Evolutionary conservation across 768 basidiomycete species (phyloP).

Genomic region (Boletus huronensis): DNA sequence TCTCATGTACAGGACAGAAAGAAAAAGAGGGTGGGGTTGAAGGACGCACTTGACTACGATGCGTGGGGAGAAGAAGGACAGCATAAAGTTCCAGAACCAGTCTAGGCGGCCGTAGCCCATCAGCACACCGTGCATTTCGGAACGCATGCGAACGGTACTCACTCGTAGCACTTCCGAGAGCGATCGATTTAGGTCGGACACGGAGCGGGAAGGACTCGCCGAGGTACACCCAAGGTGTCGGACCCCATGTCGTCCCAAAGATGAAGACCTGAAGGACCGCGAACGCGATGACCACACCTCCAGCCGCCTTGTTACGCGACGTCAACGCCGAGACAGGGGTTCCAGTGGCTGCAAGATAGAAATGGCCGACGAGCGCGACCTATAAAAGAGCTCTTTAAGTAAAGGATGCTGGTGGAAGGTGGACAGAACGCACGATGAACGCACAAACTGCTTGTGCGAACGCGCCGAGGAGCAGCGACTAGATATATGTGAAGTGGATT

Average conservation of each 20-base stretch:
- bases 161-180: constrained; percentile 64
- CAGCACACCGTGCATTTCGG: constrained; percentile 1
- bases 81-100: constrained; percentile 76
- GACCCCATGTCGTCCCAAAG: constrained; percentile 75
- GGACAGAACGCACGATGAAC: constrained; percentile 45
- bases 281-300: constrained; percentile 68
- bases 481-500: neutral
- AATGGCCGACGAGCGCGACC: constrained; percentile 73
- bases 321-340: constrained; percentile 50
- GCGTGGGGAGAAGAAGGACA: constrained; percentile 68
- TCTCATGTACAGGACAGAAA: too few relatives aligned
- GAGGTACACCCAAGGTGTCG: constrained; percentile 72
- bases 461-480: constrained; percentile 68
- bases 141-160: neutral
- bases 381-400: constrained; percentile 17
- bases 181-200: constrained; percentile 74
- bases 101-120: constrained; percentile 24
- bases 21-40: neutral
- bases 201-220: constrained; percentile 81
- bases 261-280: constrained; percentile 74
- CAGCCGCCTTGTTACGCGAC: constrained; percentile 54
- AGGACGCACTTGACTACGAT: constrained; percentile 50
- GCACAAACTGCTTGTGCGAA: constrained; percentile 57
- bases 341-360: constrained; percentile 51
- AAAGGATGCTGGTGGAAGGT: neutral